Conservation (phyloP, 2,329 filamentous ascomycete species). For the Pseudogymnoascus sp. region DNA sequence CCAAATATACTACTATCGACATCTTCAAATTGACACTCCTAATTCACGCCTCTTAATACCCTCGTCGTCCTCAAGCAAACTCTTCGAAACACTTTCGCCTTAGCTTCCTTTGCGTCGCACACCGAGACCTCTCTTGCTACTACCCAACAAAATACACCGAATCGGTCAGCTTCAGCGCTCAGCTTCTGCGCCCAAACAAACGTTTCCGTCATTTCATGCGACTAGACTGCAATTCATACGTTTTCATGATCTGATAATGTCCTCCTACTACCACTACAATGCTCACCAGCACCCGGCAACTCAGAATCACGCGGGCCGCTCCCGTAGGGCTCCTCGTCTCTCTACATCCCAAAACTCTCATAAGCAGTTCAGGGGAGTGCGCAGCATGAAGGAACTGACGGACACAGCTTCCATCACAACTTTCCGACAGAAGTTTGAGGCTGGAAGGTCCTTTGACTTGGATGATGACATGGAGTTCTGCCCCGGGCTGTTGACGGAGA, state of each 20-base stretch:
- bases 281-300: constrained; percentile 47
- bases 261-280: constrained; percentile 56
- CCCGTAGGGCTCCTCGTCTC: constrained; percentile 73
- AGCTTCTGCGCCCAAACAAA: not conserved
- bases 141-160: not conserved
- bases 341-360: constrained; percentile 74
- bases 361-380: constrained; percentile 77
- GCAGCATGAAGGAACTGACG: constrained; percentile 76
- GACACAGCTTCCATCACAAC: constrained; percentile 67
- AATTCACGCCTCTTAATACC: not conserved
- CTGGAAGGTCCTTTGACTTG: constrained; percentile 85
- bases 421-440: constrained; percentile 84
- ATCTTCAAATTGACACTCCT: not conserved
- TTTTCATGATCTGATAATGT: constrained; percentile 40
- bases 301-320: constrained; percentile 64
- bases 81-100: not conserved
- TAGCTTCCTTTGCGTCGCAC: not conserved
- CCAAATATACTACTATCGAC: not conserved
- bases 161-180: not conserved
- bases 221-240: not conserved
- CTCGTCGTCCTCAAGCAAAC: not conserved
- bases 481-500: constrained; percentile 83
- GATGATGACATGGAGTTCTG: constrained; percentile 97
- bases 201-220: not conserved
- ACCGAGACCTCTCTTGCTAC: not conserved